Conservation (phyloP, 345 rosid species). For the Sisymbrium irio region DNA sequence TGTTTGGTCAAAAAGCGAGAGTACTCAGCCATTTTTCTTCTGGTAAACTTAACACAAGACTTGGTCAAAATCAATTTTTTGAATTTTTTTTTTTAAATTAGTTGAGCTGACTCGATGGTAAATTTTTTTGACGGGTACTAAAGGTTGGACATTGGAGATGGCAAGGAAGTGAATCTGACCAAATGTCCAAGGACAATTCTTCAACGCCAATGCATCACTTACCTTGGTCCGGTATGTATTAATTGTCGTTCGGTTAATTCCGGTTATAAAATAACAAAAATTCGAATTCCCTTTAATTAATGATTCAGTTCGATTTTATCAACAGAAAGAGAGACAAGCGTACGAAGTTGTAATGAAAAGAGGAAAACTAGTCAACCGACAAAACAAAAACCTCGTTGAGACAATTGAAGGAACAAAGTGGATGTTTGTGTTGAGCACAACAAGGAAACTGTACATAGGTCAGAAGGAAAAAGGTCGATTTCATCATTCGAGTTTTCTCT, state of each 20-base stretch:
- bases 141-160: conserved; percentile 86
- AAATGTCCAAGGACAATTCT: conserved; percentile 51
- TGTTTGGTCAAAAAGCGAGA: conserved; percentile 57
- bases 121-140: conserved; percentile 19
- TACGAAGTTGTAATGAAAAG: conserved; percentile 53
- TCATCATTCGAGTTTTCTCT: conserved; percentile 80
- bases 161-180: conserved; percentile 55
- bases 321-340: conserved; percentile 64
- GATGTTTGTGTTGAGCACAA: conserved; percentile 72
- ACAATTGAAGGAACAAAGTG: conserved; percentile 57
- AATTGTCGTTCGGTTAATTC: not conserved
- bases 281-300: not conserved
- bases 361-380: conserved; percentile 53
- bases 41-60: conserved; percentile 41
- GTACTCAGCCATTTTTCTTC: conserved; percentile 70
- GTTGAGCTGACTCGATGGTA: not conserved
- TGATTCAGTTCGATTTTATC: not conserved
- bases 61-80: not conserved
- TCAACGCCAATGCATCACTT: conserved; percentile 64
- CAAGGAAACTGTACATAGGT: conserved; percentile 52
- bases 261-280: not conserved
- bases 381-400: conserved; percentile 38
- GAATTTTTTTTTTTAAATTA: not conserved
- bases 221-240: conserved; percentile 65
- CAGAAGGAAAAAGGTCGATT: conserved; percentile 62